Conservation (phyloP, 1,284 basidiomycete genomes). For the Rhodotorula glutinis region DNA sequence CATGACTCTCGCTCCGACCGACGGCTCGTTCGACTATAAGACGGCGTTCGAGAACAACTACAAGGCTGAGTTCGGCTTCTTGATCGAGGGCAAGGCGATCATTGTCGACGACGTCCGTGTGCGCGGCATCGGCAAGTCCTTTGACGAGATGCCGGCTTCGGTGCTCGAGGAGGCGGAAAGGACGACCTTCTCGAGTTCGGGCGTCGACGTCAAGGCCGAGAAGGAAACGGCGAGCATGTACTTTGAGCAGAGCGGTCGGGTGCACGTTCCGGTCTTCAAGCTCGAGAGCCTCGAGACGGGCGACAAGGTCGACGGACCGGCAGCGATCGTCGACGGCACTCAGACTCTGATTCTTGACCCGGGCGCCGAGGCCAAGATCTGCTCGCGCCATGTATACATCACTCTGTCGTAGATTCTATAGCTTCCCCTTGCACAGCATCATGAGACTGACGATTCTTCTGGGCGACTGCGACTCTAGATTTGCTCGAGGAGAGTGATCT, state of each 20-base stretch:
- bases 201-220: constrained; percentile 18
- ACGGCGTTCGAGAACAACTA: constrained; percentile 60
- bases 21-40: constrained; percentile 24
- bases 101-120: constrained; percentile 91
- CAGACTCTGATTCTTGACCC: constrained; percentile 84
- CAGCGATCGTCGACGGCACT: constrained; percentile 86
- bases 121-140: constrained; percentile 73
- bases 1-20: constrained; percentile 27
- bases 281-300: constrained; percentile 58
- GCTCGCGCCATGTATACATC: constrained; percentile 70
- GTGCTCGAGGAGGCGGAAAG: constrained; percentile 63
- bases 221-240: constrained; percentile 16
- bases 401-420: constrained; percentile 45
- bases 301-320: constrained; percentile 71
- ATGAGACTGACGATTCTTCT: too few species aligned
- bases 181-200: constrained; percentile 24
- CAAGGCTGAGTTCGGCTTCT: constrained; percentile 71
- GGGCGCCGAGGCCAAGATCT: constrained; percentile 62
- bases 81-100: constrained; percentile 69
- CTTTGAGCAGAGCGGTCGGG: constrained; percentile 23
- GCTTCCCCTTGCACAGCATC: neutral
- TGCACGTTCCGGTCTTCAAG: constrained; percentile 19
- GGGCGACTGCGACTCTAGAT: too few species aligned
- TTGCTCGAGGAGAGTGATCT: too few species aligned
- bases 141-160: constrained; percentile 73